Evolutionary conservation across 345 rosid genomes (phyloP), one percentile per base, ranked within the genome.

Genomic region (Noccaea caerulescens): DNA sequence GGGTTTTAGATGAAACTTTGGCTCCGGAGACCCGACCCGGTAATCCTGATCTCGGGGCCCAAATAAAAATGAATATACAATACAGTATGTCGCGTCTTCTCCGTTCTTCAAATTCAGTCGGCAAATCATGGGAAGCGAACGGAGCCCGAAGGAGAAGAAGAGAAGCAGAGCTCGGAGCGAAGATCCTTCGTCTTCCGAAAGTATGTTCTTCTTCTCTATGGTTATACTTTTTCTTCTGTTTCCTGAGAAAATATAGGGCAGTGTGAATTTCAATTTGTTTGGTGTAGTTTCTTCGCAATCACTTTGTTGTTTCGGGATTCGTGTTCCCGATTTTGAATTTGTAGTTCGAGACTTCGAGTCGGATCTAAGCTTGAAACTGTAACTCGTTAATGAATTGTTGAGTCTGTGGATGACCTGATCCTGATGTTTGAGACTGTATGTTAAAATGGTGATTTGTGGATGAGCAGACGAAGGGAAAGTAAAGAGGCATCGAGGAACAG

Each of bases 121-220:
- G 66, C 1, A 32, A 72, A 50, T 25, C 55, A 91, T 91, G 95
- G 92, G 85, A 63, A 73, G 83, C 77, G 86, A 85, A 18, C 69
- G 89, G 76, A 88, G 80, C 76, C 47, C 80, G 58, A 82, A 64
- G 82, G 87, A 82, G 72, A 80, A 80, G 80, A 82, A 71, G 82
- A 83, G 76, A 74, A 80, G 77, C 76, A 88, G 83, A 79, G 79
- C 69, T 8, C 46, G 55, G 76, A 80, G 84, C 75, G 72, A 66
- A 34, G 41, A 79, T 20, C 38, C 75, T 11, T 75, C 83, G 9
- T 57, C 85, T 23, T 75, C 88, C 14, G 82, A 80, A 47, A 74
- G 87, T 85, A 55, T 51, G 61, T 42, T 6, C 39, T 46, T 10
- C 63, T 53, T 7, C 57, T 43, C 70, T 52, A 10, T 63, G 1